Conservation (phyloP, 2,329 filamentous ascomycete species). For the Harringtonia lauricola region DNA sequence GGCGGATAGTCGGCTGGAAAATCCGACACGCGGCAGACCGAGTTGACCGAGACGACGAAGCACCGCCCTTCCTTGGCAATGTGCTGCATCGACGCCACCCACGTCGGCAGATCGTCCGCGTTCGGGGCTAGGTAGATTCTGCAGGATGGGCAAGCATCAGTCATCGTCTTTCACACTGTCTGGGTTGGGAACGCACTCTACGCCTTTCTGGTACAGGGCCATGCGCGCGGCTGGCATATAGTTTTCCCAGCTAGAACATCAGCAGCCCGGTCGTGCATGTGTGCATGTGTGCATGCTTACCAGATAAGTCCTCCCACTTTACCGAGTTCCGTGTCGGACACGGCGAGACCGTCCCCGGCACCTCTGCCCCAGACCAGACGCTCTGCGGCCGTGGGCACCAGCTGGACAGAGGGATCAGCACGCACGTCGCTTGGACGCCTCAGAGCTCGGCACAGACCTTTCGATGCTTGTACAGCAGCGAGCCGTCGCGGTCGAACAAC, state of each 20-base stretch:
- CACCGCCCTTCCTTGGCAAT: constrained; percentile 33
- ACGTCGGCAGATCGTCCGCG: constrained; percentile 21
- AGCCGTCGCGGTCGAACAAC: constrained; percentile 24
- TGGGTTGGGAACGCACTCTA: constrained; percentile 21
- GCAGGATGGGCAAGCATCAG: background rate
- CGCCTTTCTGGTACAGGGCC: constrained; percentile 28
- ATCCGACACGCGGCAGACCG: constrained; percentile 27
- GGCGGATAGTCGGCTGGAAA: constrained; percentile 30
- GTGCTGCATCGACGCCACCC: constrained; percentile 30
- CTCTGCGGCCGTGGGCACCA: constrained; percentile 29
- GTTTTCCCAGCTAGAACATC: constrained; percentile 33
- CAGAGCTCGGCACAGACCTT: constrained; percentile 18
- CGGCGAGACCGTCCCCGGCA: constrained; percentile 25
- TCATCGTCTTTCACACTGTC: background rate
- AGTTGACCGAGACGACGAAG: constrained; percentile 30
- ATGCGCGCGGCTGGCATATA: constrained; percentile 31
- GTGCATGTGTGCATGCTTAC: too few relatives aligned
- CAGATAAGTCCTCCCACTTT: constrained; percentile 30
- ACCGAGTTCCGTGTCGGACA: constrained; percentile 27
- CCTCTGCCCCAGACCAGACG: constrained; percentile 34
- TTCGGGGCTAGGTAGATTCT: constrained; percentile 22
- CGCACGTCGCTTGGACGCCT: constrained; percentile 1
- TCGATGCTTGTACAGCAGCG: constrained; percentile 23
- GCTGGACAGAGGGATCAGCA: constrained; percentile 10
- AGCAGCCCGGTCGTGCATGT: too few relatives aligned